phyloP scores from a whole-genome alignment of 192 early-diverging fungal species.

The Podochytrium sp. region DNA sequence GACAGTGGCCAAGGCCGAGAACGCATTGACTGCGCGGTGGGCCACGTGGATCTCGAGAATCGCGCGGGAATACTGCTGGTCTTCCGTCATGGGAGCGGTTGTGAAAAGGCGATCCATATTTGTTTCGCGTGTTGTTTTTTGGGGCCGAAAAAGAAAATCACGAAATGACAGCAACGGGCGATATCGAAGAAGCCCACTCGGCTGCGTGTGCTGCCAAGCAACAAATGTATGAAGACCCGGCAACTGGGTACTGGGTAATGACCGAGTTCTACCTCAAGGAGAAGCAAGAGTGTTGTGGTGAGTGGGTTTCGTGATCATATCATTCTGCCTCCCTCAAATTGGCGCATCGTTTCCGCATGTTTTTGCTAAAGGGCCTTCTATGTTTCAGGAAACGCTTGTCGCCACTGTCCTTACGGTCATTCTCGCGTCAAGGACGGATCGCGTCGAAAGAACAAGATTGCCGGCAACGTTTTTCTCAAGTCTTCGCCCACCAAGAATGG shows the following conservation, averaged over 20 bases:
- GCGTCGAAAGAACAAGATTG: neutral
- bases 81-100: neutral
- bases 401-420: slow-evolving; percentile 27
- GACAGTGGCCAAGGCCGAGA: neutral
- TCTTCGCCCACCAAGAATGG: neutral
- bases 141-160: neutral
- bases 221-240: slow-evolving; percentile 1
- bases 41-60: slow-evolving; percentile 11
- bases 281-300: slow-evolving; percentile 10
- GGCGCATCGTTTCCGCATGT: too few relatives aligned
- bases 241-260: slow-evolving; percentile 24
- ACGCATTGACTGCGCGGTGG: slow-evolving; percentile 12
- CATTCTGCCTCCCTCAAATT: neutral
- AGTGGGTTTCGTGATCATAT: neutral
- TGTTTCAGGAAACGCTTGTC: slow-evolving; percentile 12
- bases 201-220: slow-evolving; percentile 8
- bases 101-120: neutral
- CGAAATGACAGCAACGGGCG: neutral
- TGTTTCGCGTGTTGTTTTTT: neutral
- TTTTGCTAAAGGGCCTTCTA: too few relatives aligned
- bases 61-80: slow-evolving; percentile 1
- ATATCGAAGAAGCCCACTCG: slow-evolving; percentile 14
- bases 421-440: neutral
- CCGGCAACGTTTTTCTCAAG: slow-evolving; percentile 3
- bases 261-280: slow-evolving; percentile 11